Evolutionary conservation across 2,329 filamentous ascomycete species (phyloP), one percentile per base, ranked within the genome.

Genomic region (Aspergillus sp.): DNA sequence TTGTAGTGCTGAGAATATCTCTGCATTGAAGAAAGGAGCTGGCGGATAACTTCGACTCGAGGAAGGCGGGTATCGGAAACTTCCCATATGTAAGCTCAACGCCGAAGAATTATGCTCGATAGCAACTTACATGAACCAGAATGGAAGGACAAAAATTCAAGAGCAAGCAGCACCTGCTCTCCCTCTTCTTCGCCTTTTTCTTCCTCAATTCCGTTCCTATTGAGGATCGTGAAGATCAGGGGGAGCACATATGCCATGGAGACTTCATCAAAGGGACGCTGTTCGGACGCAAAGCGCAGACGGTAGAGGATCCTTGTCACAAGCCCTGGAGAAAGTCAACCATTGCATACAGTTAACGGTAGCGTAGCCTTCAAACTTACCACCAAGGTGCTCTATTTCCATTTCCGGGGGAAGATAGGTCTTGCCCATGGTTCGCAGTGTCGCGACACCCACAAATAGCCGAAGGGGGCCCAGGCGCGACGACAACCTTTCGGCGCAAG

Each of bases 1-100:
- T 94, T 94, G 67, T 95, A 95, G 60, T 98, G 91, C 52, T 93
- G 86, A 27, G 78, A 81, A 57, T 93, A 94, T 39, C 66, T 74
- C 54, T 93, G 84, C 83, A 98, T 93, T 1, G 86, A 81, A 27
- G 68, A 69, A 35, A 94, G 79, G 24, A 98, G 67, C 3, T 74
- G 69, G 2, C 74, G 67, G 3, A 96, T 60, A 24, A 94, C 69
- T 37, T 86, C 75, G 32, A 74, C 71, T 6, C 91, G 78, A 17
- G 89, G 86, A 15, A 95, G 72, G 19, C 78, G 74, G 32, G 74
- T 68, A 47, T 94, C 82, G 17, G 75, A 71, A 53, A 68, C 61
- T 65, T 39, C n/a, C 12, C 32, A 32, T n/a, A 26, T 24, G 24
- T 30, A 4, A 17, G 20, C 19, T 30, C 24, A 24, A 26, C 4